phyloP scores from a whole-genome alignment of 768 basidiomycete species.

The Sporobolomyces pararoseus region DNA sequence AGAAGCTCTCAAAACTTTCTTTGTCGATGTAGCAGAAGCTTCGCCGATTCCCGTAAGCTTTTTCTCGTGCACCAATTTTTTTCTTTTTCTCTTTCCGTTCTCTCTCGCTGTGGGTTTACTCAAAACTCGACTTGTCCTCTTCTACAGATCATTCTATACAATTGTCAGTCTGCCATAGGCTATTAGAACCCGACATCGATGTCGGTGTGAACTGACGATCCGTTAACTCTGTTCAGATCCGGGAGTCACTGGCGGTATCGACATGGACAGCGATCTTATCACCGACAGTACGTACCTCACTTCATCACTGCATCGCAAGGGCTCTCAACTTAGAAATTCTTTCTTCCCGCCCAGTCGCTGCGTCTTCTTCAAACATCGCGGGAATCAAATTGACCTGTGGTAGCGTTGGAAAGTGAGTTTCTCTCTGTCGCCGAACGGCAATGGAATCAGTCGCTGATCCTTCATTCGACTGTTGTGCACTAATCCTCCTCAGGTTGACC shows the following conservation, averaged over 20 bases:
- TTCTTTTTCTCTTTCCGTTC: slow-evolving; percentile 50
- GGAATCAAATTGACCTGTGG: slow-evolving; percentile 94
- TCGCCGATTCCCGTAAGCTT: slow-evolving; percentile 76
- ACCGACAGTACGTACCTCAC: slow-evolving; percentile 40
- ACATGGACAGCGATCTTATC: slow-evolving; percentile 84
- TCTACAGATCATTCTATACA: slow-evolving; percentile 23
- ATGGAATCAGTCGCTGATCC: too few species aligned
- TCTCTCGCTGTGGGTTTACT: neutral
- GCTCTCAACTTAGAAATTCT: neutral
- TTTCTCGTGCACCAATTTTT: slow-evolving; percentile 68
- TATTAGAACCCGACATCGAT: neutral
- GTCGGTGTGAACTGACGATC: neutral
- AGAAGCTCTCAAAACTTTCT: slow-evolving; percentile 72
- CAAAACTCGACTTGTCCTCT: neutral
- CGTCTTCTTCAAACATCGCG: slow-evolving; percentile 46
- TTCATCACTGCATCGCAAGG: neutral
- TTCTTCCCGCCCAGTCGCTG: neutral
- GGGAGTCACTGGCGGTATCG: slow-evolving; percentile 80
- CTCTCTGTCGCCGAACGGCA: too few species aligned
- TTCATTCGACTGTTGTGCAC: neutral
- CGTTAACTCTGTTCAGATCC: slow-evolving; percentile 58
- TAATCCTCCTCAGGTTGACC: slow-evolving; percentile 2
- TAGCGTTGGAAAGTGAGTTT: slow-evolving; percentile 59
- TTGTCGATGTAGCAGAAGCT: slow-evolving; percentile 67
- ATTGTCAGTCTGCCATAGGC: slow-evolving; percentile 7